Percentiles rank a stretch among this genome's conserved stretches.
Conservation (phyloP, 495 filamentous ascomycete genomes). For the Tuber calosporum region DNA sequence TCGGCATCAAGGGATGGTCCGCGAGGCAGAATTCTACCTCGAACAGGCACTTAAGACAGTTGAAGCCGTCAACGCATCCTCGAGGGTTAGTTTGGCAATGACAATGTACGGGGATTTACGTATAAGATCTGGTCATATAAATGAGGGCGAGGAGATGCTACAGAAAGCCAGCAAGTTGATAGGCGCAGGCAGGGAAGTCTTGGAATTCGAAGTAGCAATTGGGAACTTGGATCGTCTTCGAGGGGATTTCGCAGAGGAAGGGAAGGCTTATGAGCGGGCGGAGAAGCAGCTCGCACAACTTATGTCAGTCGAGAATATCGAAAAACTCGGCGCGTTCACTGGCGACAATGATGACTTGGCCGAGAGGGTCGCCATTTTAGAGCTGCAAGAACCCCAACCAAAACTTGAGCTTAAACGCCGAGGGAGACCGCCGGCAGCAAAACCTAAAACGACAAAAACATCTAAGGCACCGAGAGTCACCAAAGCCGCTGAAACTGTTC, state of each 20-base stretch:
- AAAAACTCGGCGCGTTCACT: constrained; percentile 19
- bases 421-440: constrained; percentile 11
- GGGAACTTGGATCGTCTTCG: constrained; percentile 37
- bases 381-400: constrained; percentile 43
- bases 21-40: constrained; percentile 82
- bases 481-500: constrained; percentile 35
- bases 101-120: constrained; percentile 59
- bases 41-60: constrained; percentile 78
- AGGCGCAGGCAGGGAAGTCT: constrained; percentile 47
- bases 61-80: constrained; percentile 56
- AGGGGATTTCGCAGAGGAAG: constrained; percentile 39
- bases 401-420: constrained; percentile 35
- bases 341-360: constrained; percentile 13
- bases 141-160: constrained; percentile 57
- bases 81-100: constrained; percentile 50
- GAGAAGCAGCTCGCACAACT: constrained; percentile 33
- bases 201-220: constrained; percentile 46
- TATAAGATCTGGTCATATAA: constrained; percentile 55
- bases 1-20: constrained; percentile 73
- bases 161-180: constrained; percentile 47
- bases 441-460: constrained; percentile 36
- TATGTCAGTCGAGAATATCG: constrained; percentile 28
- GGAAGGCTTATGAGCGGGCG: constrained; percentile 40
- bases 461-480: constrained; percentile 35
- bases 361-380: constrained; percentile 27